These are phyloP conservation scores for Fusarium xylarioides DNA, from an alignment of 2,329 filamentous ascomycete genomes.

Conservation along the genomic window DNA sequence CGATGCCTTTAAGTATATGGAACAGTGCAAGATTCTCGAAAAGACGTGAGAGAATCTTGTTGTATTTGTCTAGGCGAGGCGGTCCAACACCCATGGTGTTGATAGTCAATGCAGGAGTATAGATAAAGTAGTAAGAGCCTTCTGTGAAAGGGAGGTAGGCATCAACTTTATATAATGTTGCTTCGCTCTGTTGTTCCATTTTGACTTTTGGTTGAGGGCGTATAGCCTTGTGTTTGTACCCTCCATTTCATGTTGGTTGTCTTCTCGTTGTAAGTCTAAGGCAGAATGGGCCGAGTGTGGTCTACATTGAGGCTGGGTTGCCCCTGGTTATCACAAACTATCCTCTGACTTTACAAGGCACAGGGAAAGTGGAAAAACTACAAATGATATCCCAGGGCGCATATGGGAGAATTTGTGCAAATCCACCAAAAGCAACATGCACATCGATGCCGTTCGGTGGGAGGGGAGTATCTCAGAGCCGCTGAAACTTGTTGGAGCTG, in stretches of 20 bases:
- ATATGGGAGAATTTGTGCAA: neutral
- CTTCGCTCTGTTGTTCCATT: neutral
- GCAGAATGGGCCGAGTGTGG: neutral
- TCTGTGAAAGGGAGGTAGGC: no score
- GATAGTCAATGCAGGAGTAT: neutral
- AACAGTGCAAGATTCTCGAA: conserved; percentile 37
- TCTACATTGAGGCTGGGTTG: neutral
- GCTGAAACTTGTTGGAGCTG: neutral
- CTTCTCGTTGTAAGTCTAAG: neutral
- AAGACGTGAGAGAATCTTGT: conserved; percentile 26
- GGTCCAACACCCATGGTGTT: conserved; percentile 13
- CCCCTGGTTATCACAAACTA: neutral
- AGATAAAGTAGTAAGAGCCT: neutral
- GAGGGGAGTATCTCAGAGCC: neutral
- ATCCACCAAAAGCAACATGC: neutral
- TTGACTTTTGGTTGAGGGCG: neutral
- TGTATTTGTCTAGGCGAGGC: conserved; percentile 25
- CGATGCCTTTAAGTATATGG: conserved; percentile 9
- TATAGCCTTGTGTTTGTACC: neutral
- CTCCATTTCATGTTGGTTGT: conserved; percentile 13
- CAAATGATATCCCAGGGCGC: neutral
- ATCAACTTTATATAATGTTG: neutral
- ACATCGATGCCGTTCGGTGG: neutral
- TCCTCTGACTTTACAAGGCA: neutral
- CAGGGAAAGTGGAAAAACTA: neutral